A percentile compares a stretch with the other conserved stretches of the same genome.
Conservation (phyloP, 805 yeast species). For the Metschnikowia chrysomelidarum region DNA sequence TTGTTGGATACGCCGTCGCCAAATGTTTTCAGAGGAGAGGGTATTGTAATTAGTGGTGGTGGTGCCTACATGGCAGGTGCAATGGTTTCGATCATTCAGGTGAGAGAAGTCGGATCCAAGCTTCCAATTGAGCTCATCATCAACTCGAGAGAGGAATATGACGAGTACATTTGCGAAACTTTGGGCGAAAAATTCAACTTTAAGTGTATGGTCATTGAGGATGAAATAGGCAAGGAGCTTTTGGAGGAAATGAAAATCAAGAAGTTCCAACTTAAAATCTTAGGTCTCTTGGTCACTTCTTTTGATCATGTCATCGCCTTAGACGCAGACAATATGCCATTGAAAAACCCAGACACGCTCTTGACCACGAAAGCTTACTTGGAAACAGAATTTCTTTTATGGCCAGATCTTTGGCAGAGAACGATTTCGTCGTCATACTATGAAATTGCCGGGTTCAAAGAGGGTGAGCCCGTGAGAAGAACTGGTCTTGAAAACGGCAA, state of each 20-base stretch:
- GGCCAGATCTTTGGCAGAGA: constrained; percentile 39
- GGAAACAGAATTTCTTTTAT: constrained; percentile 28
- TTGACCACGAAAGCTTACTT: constrained; percentile 25
- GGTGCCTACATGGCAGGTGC: constrained; percentile 28
- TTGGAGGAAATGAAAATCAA: constrained; percentile 17
- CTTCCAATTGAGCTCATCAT: constrained; percentile 37
- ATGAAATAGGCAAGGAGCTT: constrained; percentile 24
- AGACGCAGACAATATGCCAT: constrained; percentile 35
- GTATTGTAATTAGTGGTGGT: constrained; percentile 35
- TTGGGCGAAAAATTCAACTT: constrained; percentile 26
- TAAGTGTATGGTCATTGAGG: constrained; percentile 27
- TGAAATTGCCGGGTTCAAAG: constrained; percentile 28
- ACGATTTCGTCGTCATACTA: constrained; percentile 32
- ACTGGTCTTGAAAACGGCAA: constrained; percentile 28
- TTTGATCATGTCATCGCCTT: constrained; percentile 33
- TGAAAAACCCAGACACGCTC: constrained; percentile 29
- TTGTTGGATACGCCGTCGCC: constrained; percentile 24
- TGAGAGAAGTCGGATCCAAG: constrained; percentile 31
- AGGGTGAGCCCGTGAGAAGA: constrained; percentile 30
- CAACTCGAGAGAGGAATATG: constrained; percentile 24
- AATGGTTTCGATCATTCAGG: constrained; percentile 27
- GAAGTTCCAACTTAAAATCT: constrained; percentile 29
- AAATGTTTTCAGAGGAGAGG: constrained; percentile 27
- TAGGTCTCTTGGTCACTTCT: constrained; percentile 33
- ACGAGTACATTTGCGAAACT: constrained; percentile 27